phyloP scores from a whole-genome alignment of 1,284 basidiomycete genomes.

The Sphagnurus paluster region DNA sequence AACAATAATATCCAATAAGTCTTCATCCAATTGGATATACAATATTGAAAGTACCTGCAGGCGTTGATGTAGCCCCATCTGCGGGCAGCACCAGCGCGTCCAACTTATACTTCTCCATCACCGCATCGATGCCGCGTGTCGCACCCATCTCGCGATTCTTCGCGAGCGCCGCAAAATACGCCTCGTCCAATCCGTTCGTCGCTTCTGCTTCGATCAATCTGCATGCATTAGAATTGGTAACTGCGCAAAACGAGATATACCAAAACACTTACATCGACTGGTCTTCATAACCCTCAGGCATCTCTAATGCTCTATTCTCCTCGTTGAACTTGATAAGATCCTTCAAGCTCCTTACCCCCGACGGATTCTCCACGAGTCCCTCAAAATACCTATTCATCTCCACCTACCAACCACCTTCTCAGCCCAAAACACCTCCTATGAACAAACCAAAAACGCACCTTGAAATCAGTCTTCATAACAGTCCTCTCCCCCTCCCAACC shows the following conservation, averaged over 20 bases:
- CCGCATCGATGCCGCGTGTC: constrained; percentile 59
- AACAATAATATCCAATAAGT: neutral
- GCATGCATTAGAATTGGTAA: constrained; percentile 13
- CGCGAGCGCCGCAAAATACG: constrained; percentile 50
- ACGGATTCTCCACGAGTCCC: constrained; percentile 45
- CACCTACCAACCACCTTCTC: constrained; percentile 33
- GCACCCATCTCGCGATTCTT: constrained; percentile 52
- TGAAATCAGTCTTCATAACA: constrained; percentile 58
- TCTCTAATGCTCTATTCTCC: constrained; percentile 47
- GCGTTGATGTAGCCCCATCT: constrained; percentile 44
- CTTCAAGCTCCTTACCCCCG: constrained; percentile 52
- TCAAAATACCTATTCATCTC: constrained; percentile 51
- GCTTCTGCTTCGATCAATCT: constrained; percentile 51
- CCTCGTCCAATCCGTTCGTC: constrained; percentile 45
- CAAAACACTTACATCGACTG: constrained; percentile 41
- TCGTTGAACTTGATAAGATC: constrained; percentile 59
- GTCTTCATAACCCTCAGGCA: constrained; percentile 46
- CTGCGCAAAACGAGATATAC: neutral
- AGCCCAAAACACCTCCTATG: neutral
- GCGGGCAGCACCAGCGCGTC: constrained; percentile 62
- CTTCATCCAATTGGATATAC: neutral
- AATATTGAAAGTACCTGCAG: constrained; percentile 27
- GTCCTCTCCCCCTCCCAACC: constrained; percentile 52
- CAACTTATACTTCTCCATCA: constrained; percentile 46
- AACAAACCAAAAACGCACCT: constrained; percentile 34